These are phyloP conservation scores for Collybiopsis luxurians DNA, from an alignment of 768 basidiomycete genomes.

Conservation along the genomic window DNA sequence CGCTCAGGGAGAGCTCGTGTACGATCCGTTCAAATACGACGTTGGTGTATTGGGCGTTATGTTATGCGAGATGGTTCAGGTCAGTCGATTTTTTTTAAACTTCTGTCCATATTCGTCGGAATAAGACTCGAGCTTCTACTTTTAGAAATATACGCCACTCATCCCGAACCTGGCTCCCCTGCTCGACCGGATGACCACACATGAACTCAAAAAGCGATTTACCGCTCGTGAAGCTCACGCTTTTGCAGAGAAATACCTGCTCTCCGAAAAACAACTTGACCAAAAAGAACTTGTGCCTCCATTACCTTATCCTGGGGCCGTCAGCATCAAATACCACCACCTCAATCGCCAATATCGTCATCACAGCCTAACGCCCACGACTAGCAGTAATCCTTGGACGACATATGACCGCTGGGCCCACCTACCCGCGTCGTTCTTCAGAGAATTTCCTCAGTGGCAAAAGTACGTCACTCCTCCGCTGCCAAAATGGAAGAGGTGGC, in stretches of 20 bases:
- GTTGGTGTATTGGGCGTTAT: constrained; percentile 12
- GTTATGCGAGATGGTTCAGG: constrained; percentile 10
- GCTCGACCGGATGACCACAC: constrained; percentile 15
- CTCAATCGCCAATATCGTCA: not conserved
- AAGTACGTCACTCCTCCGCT: not conserved
- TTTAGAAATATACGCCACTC: constrained; percentile 6
- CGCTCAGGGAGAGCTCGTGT: constrained; percentile 14
- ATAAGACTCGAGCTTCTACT: no score
- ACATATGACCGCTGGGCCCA: not conserved
- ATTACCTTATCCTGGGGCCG: no score
- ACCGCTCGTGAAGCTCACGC: constrained; percentile 11
- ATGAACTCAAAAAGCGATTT: constrained; percentile 11
- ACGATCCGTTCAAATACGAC: constrained; percentile 16
- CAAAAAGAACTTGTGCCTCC: no score
- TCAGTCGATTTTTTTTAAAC: not conserved
- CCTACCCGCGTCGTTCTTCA: not conserved
- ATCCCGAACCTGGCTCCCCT: constrained; percentile 14
- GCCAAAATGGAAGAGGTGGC: not conserved
- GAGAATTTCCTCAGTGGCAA: constrained; percentile 1
- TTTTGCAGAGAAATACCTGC: constrained; percentile 7
- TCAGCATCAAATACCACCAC: no score
- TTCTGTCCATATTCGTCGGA: not conserved
- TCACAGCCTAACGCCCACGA: no score
- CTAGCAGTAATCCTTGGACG: not conserved
- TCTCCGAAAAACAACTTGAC: not conserved